These are phyloP conservation scores for Acer saccharum DNA, from an alignment of 345 rosid genomes.

Conservation along the genomic window DNA sequence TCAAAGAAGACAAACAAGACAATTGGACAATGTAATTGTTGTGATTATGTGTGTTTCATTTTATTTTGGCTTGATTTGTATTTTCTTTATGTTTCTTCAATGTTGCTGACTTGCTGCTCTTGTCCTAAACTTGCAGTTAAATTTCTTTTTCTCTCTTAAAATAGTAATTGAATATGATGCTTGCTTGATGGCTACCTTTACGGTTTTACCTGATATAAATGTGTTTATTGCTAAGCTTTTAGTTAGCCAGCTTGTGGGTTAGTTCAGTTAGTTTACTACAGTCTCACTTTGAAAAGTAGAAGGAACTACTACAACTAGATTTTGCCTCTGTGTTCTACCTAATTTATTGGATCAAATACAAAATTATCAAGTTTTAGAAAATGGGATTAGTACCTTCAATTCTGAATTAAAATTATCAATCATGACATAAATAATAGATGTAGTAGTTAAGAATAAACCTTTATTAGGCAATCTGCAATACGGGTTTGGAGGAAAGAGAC, in stretches of 20 bases:
- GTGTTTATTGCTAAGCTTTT: neutral
- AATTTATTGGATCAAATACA: neutral
- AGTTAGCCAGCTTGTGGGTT: neutral
- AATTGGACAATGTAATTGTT: conserved; percentile 83
- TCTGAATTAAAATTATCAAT: neutral
- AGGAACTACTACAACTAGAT: neutral
- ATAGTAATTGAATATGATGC: neutral
- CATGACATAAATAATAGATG: neutral
- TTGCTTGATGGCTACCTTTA: neutral
- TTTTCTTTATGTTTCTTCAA: neutral
- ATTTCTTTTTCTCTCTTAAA: neutral
- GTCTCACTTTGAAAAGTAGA: neutral
- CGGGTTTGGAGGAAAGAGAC: too few species aligned
- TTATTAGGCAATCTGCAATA: neutral
- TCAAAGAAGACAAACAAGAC: conserved; percentile 84
- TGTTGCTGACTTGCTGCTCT: neutral
- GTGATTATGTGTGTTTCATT: neutral
- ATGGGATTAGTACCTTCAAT: neutral
- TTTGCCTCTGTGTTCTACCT: neutral
- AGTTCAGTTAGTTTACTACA: neutral
- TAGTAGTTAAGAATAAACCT: neutral
- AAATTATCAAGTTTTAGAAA: neutral
- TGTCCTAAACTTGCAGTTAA: neutral
- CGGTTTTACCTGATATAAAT: neutral
- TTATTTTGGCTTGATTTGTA: conserved; percentile 4